These are phyloP conservation scores for Creolimax fragrantissima DNA, from an alignment of 78 protist genomes.

Conservation along the genomic window DNA sequence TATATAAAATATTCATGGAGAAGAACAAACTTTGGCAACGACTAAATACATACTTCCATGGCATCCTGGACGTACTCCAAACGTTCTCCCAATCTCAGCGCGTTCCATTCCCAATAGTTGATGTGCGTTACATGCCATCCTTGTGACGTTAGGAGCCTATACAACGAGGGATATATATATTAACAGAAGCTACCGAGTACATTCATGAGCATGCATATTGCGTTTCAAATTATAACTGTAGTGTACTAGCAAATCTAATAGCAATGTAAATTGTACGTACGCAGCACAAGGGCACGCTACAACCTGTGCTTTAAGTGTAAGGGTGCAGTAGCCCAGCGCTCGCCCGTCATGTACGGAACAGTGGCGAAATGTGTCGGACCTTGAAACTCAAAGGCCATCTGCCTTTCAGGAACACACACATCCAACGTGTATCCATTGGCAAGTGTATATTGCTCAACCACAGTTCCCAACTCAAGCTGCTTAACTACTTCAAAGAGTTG, in stretches of 20 bases:
- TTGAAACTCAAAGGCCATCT: background rate
- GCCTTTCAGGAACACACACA: background rate
- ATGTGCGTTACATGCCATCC: background rate
- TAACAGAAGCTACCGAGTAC: background rate
- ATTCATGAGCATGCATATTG: background rate
- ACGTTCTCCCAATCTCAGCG: background rate
- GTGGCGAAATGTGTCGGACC: background rate
- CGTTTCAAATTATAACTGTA: background rate
- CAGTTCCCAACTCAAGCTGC: too few species aligned
- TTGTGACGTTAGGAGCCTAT: background rate
- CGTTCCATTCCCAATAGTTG: background rate
- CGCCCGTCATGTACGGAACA: background rate
- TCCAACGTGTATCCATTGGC: background rate
- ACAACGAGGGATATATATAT: background rate
- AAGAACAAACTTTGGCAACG: too few species aligned
- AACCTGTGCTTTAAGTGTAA: background rate
- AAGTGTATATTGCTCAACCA: too few species aligned
- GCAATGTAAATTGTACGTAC: background rate
- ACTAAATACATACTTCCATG: too few species aligned
- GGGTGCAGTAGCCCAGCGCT: background rate
- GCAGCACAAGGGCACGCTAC: background rate
- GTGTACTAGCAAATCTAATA: background rate
- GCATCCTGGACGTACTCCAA: too few species aligned
- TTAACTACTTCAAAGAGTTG: too few species aligned
- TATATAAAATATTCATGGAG: too few species aligned